Percentiles rank a stretch among this genome's conserved stretches.
These are phyloP conservation scores for Leptosphaerulina australis DNA, from an alignment of 2,329 filamentous ascomycete species.

Conservation along the genomic window DNA sequence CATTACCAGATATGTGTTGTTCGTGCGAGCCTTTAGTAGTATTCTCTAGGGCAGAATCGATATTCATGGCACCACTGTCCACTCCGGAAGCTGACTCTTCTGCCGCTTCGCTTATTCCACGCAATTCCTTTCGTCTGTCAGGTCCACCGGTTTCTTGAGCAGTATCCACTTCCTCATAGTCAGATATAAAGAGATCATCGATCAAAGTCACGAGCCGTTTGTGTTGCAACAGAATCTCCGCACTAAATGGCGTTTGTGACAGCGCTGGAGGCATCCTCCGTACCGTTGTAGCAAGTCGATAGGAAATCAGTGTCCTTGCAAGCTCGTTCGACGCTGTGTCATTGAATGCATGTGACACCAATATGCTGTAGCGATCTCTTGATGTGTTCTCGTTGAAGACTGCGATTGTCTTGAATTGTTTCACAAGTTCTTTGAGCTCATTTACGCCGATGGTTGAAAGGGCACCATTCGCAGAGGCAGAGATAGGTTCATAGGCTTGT, in stretches of 20 bases:
- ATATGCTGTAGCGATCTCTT: slow-evolving; percentile 40
- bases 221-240: slow-evolving; percentile 30
- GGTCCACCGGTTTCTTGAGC: background rate
- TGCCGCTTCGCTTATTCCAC: background rate
- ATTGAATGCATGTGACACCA: slow-evolving; percentile 38
- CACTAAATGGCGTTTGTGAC: slow-evolving; percentile 27
- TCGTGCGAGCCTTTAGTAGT: background rate
- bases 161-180: background rate
- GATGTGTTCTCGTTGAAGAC: slow-evolving; percentile 38
- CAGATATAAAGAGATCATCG: slow-evolving; percentile 18
- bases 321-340: slow-evolving; percentile 25
- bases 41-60: background rate
- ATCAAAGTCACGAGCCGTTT: slow-evolving; percentile 29
- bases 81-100: background rate
- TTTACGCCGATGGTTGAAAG: background rate
- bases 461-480: background rate
- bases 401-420: slow-evolving; percentile 27
- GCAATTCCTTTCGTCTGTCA: background rate
- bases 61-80: background rate
- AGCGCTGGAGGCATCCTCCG: slow-evolving; percentile 27
- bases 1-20: background rate
- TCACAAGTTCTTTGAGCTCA: slow-evolving; percentile 19
- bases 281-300: slow-evolving; percentile 34
- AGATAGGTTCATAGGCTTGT: slow-evolving; percentile 21
- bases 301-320: slow-evolving; percentile 38